Percentiles rank a stretch among this genome's conserved stretches.
phyloP scores from a whole-genome alignment of 2,329 filamentous ascomycete genomes.

The Fusarium lateritium region DNA sequence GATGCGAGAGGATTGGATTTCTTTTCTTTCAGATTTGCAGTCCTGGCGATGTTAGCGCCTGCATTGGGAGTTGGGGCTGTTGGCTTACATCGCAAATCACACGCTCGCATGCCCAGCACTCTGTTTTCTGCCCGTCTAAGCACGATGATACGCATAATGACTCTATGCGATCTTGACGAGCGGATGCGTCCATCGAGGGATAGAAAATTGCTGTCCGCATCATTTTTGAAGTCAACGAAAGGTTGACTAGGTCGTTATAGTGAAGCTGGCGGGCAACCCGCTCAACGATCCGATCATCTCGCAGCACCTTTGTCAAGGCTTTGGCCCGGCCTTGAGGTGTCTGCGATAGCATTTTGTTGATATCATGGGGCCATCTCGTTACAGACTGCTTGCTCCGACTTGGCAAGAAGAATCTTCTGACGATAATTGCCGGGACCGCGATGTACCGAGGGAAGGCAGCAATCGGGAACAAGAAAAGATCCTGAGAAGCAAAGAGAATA shows the following conservation, averaged over 20 bases:
- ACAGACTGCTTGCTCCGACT: not conserved
- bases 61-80: rapidly evolving
- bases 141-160: conserved; percentile 8
- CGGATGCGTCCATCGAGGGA: not conserved
- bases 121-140: conserved; percentile 1
- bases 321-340: rapidly evolving
- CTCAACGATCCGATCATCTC: not conserved
- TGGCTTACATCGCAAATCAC: conserved; percentile 25
- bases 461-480: not conserved
- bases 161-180: not conserved
- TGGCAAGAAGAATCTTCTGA: conserved; percentile 1
- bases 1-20: conserved; percentile 6
- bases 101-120: conserved; percentile 32
- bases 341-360: not conserved
- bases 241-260: conserved; percentile 18
- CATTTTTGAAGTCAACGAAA: conserved; percentile 20
- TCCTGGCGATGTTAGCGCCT: not conserved
- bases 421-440: conserved; percentile 1
- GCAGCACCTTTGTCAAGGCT: not conserved
- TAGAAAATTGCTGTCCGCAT: conserved; percentile 9
- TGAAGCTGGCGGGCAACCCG: conserved; percentile 16
- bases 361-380: not conserved
- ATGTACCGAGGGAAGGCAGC: conserved; percentile 13
- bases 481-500: conserved; percentile 1
- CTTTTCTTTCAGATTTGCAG: not conserved